Conservation (phyloP, 2,329 filamentous ascomycete genomes). For the Penicillium frequentans region DNA sequence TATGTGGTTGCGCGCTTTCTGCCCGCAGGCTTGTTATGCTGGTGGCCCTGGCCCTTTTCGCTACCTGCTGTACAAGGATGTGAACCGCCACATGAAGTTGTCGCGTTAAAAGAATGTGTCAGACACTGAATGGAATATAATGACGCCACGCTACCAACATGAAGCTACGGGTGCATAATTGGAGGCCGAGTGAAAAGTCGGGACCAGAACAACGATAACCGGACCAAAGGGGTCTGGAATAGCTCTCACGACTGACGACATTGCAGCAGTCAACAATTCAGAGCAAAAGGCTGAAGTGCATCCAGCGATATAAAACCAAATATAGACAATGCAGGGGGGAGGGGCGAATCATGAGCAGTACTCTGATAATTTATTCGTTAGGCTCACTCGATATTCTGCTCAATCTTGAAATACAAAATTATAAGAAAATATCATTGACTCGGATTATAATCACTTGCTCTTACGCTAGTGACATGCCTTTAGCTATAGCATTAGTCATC, state of each 20-base stretch:
- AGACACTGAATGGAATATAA: not conserved
- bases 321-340: not conserved
- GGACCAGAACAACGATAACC: not conserved
- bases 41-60: constrained; percentile 27
- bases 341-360: not conserved
- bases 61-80: constrained; percentile 28
- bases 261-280: not conserved
- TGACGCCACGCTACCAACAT: not conserved
- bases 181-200: not conserved
- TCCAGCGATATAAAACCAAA: not conserved
- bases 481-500: too few species aligned
- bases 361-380: not conserved
- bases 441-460: too few species aligned
- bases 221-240: not conserved
- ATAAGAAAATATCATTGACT: too few species aligned
- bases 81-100: constrained; percentile 28
- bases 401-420: too few species aligned
- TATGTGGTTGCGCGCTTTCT: constrained; percentile 29
- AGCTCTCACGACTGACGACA: too few species aligned
- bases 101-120: constrained; percentile 2
- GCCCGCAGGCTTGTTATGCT: constrained; percentile 27
- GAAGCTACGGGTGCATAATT: not conserved
- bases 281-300: not conserved
- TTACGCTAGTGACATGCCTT: too few species aligned
- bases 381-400: not conserved